These are phyloP conservation scores for Lyophyllum shimeji DNA, from an alignment of 768 basidiomycete genomes.

Conservation along the genomic window DNA sequence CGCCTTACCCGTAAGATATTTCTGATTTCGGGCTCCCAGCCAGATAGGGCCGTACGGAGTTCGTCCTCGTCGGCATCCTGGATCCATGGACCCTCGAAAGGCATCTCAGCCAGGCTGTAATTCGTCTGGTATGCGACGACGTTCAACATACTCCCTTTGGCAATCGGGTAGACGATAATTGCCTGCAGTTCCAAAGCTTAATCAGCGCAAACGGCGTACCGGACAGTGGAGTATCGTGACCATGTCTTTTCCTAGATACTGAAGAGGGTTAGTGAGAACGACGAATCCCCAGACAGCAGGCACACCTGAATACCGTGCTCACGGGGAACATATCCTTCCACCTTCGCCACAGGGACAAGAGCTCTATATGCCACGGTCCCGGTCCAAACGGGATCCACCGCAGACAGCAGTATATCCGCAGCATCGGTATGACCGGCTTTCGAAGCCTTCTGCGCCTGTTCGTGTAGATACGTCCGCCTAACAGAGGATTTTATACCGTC, in stretches of 20 bases:
- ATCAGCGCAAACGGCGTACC: slow-evolving; percentile 7
- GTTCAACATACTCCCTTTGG: slow-evolving; percentile 34
- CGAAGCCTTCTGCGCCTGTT: slow-evolving; percentile 10
- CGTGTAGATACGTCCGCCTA: slow-evolving; percentile 23
- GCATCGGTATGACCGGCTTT: slow-evolving; percentile 6
- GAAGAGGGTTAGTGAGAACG: not conserved
- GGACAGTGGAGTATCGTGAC: slow-evolving; percentile 11
- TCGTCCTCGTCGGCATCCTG: slow-evolving; percentile 29
- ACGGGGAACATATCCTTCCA: slow-evolving; percentile 17
- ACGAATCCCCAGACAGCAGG: not conserved
- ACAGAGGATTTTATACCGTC: slow-evolving; percentile 38
- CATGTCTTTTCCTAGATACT: slow-evolving; percentile 34
- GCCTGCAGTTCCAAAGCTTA: slow-evolving; percentile 25
- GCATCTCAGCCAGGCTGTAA: slow-evolving; percentile 25
- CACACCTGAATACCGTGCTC: slow-evolving; percentile 21
- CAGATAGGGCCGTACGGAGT: slow-evolving; percentile 25
- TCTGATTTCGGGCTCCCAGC: slow-evolving; percentile 37
- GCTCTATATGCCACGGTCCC: slow-evolving; percentile 39
- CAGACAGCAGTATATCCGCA: slow-evolving; percentile 10
- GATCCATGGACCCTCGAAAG: slow-evolving; percentile 31
- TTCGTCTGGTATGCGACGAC: slow-evolving; percentile 29
- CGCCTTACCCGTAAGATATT: slow-evolving; percentile 26
- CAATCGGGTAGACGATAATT: slow-evolving; percentile 38
- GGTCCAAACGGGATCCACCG: slow-evolving; percentile 36
- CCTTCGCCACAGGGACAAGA: slow-evolving; percentile 23